Evolutionary conservation across 495 filamentous ascomycete species (phyloP).

Genomic region (Venustampulla echinocandica): DNA sequence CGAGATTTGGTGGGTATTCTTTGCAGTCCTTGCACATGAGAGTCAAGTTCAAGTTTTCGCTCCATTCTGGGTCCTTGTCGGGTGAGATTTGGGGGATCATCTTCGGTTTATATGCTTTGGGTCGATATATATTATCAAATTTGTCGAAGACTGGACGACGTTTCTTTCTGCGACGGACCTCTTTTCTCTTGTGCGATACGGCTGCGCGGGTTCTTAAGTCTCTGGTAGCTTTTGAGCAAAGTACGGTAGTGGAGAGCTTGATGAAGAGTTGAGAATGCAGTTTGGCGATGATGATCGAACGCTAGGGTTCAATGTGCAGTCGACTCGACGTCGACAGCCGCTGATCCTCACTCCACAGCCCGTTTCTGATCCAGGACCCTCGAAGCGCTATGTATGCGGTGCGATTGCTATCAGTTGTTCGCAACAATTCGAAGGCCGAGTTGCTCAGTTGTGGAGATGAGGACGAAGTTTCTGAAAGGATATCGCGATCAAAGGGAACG

Average conservation of each 20-base stretch:
- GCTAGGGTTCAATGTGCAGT: background rate
- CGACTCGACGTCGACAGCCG: slow-evolving; percentile 8
- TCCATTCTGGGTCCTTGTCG: slow-evolving; percentile 16
- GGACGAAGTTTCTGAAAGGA: background rate
- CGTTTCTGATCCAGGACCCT: no score
- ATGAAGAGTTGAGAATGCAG: slow-evolving; percentile 59
- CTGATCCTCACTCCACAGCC: background rate
- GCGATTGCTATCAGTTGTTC: no score
- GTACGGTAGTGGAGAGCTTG: slow-evolving; percentile 32
- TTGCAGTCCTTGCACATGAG: slow-evolving; percentile 84
- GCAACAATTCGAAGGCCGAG: no score
- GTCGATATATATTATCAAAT: slow-evolving; percentile 24
- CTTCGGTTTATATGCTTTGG: slow-evolving; percentile 21
- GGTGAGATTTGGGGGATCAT: slow-evolving; percentile 29
- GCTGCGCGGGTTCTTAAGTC: slow-evolving; percentile 20
- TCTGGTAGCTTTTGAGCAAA: slow-evolving; percentile 34
- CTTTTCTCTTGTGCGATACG: slow-evolving; percentile 23
- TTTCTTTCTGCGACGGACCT: slow-evolving; percentile 13
- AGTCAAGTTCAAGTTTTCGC: slow-evolving; percentile 67
- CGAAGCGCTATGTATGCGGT: no score
- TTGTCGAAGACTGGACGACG: slow-evolving; percentile 22
- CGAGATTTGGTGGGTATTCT: slow-evolving; percentile 81
- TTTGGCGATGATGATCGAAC: slow-evolving; percentile 40
- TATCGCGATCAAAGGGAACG: background rate
- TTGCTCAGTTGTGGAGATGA: no score